Evolutionary conservation across 257 asterid species (phyloP), one percentile per base, ranked within the genome.

Genomic region (Ophiorrhiza pumila): DNA sequence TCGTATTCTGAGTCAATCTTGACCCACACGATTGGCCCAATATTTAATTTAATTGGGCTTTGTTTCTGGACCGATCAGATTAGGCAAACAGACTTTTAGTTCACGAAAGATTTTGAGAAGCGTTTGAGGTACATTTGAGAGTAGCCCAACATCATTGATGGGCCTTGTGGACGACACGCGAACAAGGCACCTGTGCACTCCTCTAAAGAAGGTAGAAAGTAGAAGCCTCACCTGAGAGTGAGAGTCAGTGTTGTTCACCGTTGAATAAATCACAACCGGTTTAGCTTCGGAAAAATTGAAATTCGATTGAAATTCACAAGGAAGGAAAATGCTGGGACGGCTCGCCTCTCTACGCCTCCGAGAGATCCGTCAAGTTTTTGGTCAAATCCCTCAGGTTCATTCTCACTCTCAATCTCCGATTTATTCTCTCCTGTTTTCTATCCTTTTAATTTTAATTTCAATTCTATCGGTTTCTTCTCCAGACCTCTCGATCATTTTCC

Each of bases 401-500:
- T 17, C 62, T 17, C 22, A 2, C 46, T 45, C 69, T 29, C 70
- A 12, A 32, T 20, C 58, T 65, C 58, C 34, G 31, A 57, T 43
- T 22, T 22, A 18, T n/a, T 4, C 17, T 56, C 4, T 46, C 43
- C 46, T 35, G 20, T 56, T 58, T 73, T 69, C 39, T 66, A 32
- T 20, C 3, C 46, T 63, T 43, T 73, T n/a, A 20, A 12, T 27
- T 20, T 71, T 72, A 14, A 12, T 55, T 13, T 55, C 17, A 3
- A 6, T 66, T 20, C 22, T 14, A 58, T 56, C 61, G 72, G 68
- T 50, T 80, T 69, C 42, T 72, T 17, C 13, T 74, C 79, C 87
- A 91, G 97, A 87, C 83, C n/a, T 82, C 92, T 52, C 86, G 96
- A 78, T 87, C 95, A 7, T 82, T 93, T 57, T 91, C 97, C 62